phyloP scores from a whole-genome alignment of 1,284 basidiomycete species.

The Microbotryum lychnidis-dioicae region DNA sequence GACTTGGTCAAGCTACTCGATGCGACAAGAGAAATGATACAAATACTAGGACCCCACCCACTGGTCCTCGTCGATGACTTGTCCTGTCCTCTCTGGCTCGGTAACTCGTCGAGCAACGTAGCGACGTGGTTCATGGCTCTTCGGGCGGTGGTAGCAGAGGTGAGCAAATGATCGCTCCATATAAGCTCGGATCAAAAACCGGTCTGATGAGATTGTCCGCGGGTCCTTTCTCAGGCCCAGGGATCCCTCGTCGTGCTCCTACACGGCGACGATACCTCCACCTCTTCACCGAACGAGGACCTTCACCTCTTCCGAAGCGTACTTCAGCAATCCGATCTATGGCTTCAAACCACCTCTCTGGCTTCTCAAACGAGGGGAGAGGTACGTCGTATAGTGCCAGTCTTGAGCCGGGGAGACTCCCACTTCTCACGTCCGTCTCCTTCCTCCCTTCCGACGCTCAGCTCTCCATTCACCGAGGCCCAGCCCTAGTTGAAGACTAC shows the following conservation, averaged over 20 bases:
- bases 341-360: slow-evolving; percentile 21
- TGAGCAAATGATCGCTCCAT: not conserved
- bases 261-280: slow-evolving; percentile 22
- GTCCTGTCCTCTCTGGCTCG: slow-evolving; percentile 14
- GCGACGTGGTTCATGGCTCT: slow-evolving; percentile 3
- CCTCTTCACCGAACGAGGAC: slow-evolving; percentile 7
- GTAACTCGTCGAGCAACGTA: slow-evolving; percentile 2
- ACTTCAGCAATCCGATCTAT: slow-evolving; percentile 20
- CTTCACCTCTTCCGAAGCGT: slow-evolving; percentile 15
- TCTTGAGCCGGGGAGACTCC: not conserved
- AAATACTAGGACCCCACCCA: not conserved
- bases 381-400: slow-evolving; percentile 1
- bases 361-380: slow-evolving; percentile 27
- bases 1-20: not conserved
- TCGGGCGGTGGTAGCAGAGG: slow-evolving; percentile 5
- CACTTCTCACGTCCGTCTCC: not conserved
- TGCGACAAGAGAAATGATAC: not conserved
- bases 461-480: slow-evolving; percentile 21
- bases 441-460: not conserved
- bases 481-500: slow-evolving; percentile 9
- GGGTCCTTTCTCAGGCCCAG: not conserved
- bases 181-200: too few species aligned
- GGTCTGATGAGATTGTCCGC: not conserved
- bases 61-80: slow-evolving; percentile 24
- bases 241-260: slow-evolving; percentile 14